Base-by-base conservation (phyloP, 768 basidiomycete genomes). In the Suillus subaureus region DNA sequence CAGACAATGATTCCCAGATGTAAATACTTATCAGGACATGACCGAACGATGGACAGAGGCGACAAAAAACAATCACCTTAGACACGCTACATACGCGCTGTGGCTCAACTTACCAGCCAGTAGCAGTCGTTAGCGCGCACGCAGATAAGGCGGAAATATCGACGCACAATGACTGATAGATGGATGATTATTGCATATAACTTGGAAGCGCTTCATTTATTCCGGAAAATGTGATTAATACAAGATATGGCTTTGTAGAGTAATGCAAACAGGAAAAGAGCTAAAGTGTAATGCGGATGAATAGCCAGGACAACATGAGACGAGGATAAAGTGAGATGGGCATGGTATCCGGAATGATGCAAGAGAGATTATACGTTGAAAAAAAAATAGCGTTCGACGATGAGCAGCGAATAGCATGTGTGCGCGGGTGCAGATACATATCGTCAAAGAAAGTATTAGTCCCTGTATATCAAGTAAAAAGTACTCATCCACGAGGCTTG, bases 321-420 rank as follows among this genome's bases (percentile, higher is more conserved):
- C 16, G 39, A 60, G 39, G 26, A 57, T 3, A 39, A 39, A 15
- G 8, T 26, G 39, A 26, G 39, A 42, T 60, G 28, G 16, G 39
- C 58, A 60, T 60, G 58, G 26, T 60, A 60, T 60, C 58, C 39
- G 42, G 26, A 28, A 18, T 26, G 23, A 28, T 26, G 23, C 39
- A 40, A 58, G 23, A 26, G 39, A 40, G 9, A 40, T 5, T 28
- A 18, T 40, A 43, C 11, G 40, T 31, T 21, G 12, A 18, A n/a
- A n/a, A n/a, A n/a, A n/a, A n/a, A 42, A 28, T 31, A 31, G 26
- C 11, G 58, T 60, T 60, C 58, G 58, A 42, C 11, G 6, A 57
- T 23, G 35, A 31, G 5, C 21, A 42, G 18, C 12, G 28, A 40
- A 60, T 31, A 21, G 58, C 40, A 40, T 58, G 23, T 40, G 40